Evolutionary conservation across 352 stramenopile species (phyloP).

Genomic region (Hyaloperonospora brassicae): DNA sequence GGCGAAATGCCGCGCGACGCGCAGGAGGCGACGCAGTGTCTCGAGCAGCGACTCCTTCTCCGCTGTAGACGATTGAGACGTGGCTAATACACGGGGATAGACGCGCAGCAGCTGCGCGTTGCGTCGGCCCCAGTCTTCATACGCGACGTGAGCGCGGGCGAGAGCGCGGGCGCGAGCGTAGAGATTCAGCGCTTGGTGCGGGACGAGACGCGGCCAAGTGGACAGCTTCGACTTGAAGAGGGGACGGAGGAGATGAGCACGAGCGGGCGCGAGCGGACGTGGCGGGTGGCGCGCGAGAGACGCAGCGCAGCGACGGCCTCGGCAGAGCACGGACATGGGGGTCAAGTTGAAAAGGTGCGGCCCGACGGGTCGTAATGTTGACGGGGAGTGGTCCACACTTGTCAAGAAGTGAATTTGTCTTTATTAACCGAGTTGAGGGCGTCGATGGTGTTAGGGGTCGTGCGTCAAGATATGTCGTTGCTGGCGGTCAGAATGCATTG

Average conservation of each 20-base stretch:
- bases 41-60: conserved; percentile 22
- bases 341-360: too few relatives aligned
- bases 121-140: conserved; percentile 15
- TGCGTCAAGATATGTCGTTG: too few relatives aligned
- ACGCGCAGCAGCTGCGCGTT: conserved; percentile 16
- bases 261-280: too few relatives aligned
- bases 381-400: too few relatives aligned
- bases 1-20: conserved; percentile 42
- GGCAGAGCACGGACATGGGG: too few relatives aligned
- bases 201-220: conserved; percentile 16
- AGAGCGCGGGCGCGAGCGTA: conserved; percentile 7
- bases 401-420: too few relatives aligned
- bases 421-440: too few relatives aligned
- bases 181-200: conserved; percentile 18
- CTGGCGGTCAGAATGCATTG: too few relatives aligned
- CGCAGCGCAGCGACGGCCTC: too few relatives aligned
- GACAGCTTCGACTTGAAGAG: conserved; percentile 6
- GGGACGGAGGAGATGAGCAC: conserved; percentile 1
- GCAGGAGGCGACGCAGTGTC: conserved; percentile 38
- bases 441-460: too few relatives aligned
- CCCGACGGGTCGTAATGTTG: too few relatives aligned
- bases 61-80: conserved; percentile 2
- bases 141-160: conserved; percentile 7
- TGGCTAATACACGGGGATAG: conserved; percentile 26
- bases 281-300: too few relatives aligned